Conservation (phyloP, 495 filamentous ascomycete species). For the Penicillium fimorum region DNA sequence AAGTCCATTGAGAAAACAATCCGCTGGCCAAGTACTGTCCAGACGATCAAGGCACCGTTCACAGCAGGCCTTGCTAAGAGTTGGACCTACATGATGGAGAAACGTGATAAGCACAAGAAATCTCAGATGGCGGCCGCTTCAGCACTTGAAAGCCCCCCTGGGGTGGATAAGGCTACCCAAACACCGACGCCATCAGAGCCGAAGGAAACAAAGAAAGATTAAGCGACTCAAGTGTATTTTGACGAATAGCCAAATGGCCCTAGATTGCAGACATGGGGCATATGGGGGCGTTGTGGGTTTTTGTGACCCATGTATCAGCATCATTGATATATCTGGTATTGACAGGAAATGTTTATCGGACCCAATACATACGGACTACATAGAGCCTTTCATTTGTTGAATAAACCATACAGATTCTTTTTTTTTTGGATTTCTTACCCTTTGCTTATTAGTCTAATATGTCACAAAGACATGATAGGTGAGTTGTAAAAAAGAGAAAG, state of each 20-base stretch:
- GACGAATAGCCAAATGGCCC: not conserved
- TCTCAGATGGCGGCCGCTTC: constrained; percentile 29
- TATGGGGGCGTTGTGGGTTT: constrained; percentile 23
- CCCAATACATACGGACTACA: constrained; percentile 12
- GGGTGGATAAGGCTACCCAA: not conserved
- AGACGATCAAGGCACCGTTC: constrained; percentile 76
- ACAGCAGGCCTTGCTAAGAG: constrained; percentile 70
- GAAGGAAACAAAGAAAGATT: constrained; percentile 22
- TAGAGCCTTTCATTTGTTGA: constrained; percentile 4
- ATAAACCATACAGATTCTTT: not conserved
- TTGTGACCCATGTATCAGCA: constrained; percentile 16
- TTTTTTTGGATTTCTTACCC: not conserved
- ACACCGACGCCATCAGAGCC: not conserved
- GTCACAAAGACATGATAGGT: not conserved
- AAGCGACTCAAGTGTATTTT: constrained; percentile 1
- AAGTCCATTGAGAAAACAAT: constrained; percentile 81
- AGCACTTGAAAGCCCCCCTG: constrained; percentile 6
- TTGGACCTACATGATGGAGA: constrained; percentile 78
- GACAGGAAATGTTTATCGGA: constrained; percentile 5
- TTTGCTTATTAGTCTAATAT: no score
- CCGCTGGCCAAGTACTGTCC: constrained; percentile 81
- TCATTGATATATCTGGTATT: constrained; percentile 13
- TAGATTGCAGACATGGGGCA: constrained; percentile 16
- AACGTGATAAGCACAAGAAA: constrained; percentile 64
- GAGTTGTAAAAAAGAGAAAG: not conserved